phyloP scores from a whole-genome alignment of 1,284 basidiomycete genomes.

The Leccinum angustisporum region DNA sequence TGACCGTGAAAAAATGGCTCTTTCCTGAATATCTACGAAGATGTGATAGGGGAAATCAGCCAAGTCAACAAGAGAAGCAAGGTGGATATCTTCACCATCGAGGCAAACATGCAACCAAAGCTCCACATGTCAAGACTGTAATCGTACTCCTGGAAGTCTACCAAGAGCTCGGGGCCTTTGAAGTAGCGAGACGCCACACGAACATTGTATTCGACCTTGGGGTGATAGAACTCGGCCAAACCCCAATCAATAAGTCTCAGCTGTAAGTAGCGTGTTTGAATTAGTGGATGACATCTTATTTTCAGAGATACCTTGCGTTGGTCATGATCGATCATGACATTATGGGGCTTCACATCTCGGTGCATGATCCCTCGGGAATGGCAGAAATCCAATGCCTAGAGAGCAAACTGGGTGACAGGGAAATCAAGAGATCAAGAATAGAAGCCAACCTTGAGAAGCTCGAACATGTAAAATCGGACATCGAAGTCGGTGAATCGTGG shows the following conservation, averaged over 20 bases:
- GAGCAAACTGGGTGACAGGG: constrained; percentile 7
- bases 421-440: constrained; percentile 8
- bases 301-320: constrained; percentile 73
- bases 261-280: constrained; percentile 41
- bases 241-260: constrained; percentile 98
- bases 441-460: constrained; percentile 81
- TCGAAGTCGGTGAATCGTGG: constrained; percentile 94
- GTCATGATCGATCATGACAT: constrained; percentile 99
- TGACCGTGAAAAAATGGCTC: constrained; percentile 99
- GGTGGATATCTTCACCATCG: constrained; percentile 68
- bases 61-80: neutral
- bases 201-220: constrained; percentile 97
- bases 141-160: constrained; percentile 98
- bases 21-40: constrained; percentile 90
- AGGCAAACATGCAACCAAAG: constrained; percentile 97
- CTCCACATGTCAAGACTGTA: constrained; percentile 99
- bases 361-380: constrained; percentile 99
- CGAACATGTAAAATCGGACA: constrained; percentile 95
- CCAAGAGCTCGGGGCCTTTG: constrained; percentile 95
- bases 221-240: constrained; percentile 97
- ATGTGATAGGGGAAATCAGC: constrained; percentile 8
- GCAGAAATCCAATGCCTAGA: constrained; percentile 92
- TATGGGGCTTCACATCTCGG: constrained; percentile 98
- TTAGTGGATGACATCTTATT: neutral
- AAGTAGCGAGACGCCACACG: constrained; percentile 97